phyloP scores from a whole-genome alignment of 2,329 filamentous ascomycete species.

The Ceratocystis eucalypticola region DNA sequence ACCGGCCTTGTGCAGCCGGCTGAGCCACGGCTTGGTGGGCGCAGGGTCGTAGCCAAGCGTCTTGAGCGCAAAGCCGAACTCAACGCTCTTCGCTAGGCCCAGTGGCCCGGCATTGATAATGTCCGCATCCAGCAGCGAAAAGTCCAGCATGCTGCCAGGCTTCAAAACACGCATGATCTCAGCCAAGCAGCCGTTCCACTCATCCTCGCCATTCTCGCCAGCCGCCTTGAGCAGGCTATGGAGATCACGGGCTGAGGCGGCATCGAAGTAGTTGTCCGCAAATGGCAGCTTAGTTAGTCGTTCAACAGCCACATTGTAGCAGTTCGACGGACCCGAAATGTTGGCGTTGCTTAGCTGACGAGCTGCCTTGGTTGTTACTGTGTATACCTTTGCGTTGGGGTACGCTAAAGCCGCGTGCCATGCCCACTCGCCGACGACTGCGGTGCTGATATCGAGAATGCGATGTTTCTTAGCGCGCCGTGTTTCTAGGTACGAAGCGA shows the following conservation, averaged over 20 bases:
- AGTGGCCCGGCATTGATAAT: slow-evolving; percentile 71
- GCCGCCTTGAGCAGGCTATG: slow-evolving; percentile 69
- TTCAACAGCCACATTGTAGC: slow-evolving; percentile 67
- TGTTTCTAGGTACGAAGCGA: slow-evolving; percentile 43
- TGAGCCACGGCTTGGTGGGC: slow-evolving; percentile 69
- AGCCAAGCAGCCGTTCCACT: slow-evolving; percentile 71
- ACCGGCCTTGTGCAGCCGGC: slow-evolving; percentile 57
- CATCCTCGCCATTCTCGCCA: slow-evolving; percentile 56
- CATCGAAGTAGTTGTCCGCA: slow-evolving; percentile 71
- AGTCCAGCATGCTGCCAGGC: slow-evolving; percentile 86
- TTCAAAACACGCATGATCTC: slow-evolving; percentile 89
- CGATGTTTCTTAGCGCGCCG: slow-evolving; percentile 34
- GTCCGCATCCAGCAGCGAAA: slow-evolving; percentile 77
- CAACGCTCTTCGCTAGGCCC: slow-evolving; percentile 70
- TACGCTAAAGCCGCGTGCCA: slow-evolving; percentile 86
- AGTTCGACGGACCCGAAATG: slow-evolving; percentile 73
- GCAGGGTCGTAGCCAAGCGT: slow-evolving; percentile 79
- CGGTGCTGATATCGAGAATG: slow-evolving; percentile 77
- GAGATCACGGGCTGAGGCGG: slow-evolving; percentile 78
- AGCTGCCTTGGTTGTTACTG: slow-evolving; percentile 62
- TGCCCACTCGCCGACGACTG: slow-evolving; percentile 81
- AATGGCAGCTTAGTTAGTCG: slow-evolving; percentile 74
- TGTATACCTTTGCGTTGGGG: slow-evolving; percentile 75
- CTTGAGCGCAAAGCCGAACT: slow-evolving; percentile 82
- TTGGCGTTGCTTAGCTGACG: slow-evolving; percentile 59